Conservation (phyloP, 345 rosid species). For the Lumnitzera littorea region DNA sequence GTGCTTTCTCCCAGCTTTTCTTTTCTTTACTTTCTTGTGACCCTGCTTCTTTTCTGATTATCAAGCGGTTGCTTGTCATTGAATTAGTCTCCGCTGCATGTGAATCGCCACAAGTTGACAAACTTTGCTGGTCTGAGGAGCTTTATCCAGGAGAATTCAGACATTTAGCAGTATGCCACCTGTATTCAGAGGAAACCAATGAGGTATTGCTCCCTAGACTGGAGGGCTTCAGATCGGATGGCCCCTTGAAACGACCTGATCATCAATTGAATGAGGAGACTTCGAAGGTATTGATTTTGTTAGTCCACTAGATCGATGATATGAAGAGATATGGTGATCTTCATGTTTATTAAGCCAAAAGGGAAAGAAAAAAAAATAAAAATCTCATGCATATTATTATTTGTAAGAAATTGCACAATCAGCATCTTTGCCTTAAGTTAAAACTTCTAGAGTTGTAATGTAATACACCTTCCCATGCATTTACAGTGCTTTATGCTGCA, state of each 20-base stretch:
- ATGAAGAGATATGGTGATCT: too few relatives aligned
- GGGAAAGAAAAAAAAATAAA: too few relatives aligned
- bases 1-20: background rate
- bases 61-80: constrained; percentile 52
- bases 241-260: constrained; percentile 20
- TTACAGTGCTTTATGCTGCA: too few relatives aligned
- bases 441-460: too few relatives aligned
- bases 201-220: constrained; percentile 42
- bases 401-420: too few relatives aligned
- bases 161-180: constrained; percentile 45
- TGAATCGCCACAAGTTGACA: constrained; percentile 33
- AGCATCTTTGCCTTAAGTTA: too few relatives aligned
- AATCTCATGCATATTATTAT: too few relatives aligned
- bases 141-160: constrained; percentile 72
- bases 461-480: too few relatives aligned
- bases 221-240: constrained; percentile 25
- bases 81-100: constrained; percentile 42
- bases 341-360: too few relatives aligned
- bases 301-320: too few relatives aligned
- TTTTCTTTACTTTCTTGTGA: background rate
- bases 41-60: constrained; percentile 5
- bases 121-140: constrained; percentile 50
- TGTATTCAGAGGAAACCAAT: constrained; percentile 33
- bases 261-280: constrained; percentile 37
- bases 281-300: constrained; percentile 45